These are phyloP conservation scores for Botryotinia globosa DNA, from an alignment of 2,329 filamentous ascomycete species.

Conservation along the genomic window DNA sequence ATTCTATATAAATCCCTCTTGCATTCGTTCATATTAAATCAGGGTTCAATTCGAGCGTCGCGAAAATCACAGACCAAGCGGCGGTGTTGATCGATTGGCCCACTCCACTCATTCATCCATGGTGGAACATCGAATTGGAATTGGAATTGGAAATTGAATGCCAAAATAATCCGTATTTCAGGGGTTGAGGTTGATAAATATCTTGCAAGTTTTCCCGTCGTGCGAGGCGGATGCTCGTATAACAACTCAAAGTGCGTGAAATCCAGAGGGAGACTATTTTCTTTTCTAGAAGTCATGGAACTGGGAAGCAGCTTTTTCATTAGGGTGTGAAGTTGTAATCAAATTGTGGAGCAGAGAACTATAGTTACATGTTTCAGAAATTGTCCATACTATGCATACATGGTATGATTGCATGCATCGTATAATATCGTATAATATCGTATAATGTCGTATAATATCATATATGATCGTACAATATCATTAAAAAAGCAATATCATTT, in stretches of 20 bases:
- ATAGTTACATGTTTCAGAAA: neutral
- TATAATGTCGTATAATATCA: neutral
- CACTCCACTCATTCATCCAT: slow-evolving; percentile 4
- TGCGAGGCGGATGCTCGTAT: neutral
- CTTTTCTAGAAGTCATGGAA: neutral
- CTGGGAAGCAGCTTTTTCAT: neutral
- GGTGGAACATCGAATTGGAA: slow-evolving; percentile 1
- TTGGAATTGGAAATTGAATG: slow-evolving; percentile 8
- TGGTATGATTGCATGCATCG: neutral
- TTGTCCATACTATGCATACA: slow-evolving; percentile 6
- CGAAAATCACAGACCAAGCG: slow-evolving; percentile 1
- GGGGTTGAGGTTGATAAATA: slow-evolving; percentile 6
- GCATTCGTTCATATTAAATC: neutral
- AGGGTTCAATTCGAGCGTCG: neutral
- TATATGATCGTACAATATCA: too few relatives aligned
- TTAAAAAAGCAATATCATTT: neutral
- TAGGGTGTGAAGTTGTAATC: neutral
- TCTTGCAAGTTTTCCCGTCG: neutral
- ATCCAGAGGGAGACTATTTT: neutral
- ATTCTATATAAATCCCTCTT: neutral
- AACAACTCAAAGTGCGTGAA: neutral
- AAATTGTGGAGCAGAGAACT: slow-evolving; percentile 7
- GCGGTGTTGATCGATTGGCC: slow-evolving; percentile 12
- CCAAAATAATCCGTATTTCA: slow-evolving; percentile 1
- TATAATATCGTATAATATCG: neutral